Base-by-base conservation (phyloP, 2,329 filamentous ascomycete species). In the Alternaria ethzedia region DNA sequence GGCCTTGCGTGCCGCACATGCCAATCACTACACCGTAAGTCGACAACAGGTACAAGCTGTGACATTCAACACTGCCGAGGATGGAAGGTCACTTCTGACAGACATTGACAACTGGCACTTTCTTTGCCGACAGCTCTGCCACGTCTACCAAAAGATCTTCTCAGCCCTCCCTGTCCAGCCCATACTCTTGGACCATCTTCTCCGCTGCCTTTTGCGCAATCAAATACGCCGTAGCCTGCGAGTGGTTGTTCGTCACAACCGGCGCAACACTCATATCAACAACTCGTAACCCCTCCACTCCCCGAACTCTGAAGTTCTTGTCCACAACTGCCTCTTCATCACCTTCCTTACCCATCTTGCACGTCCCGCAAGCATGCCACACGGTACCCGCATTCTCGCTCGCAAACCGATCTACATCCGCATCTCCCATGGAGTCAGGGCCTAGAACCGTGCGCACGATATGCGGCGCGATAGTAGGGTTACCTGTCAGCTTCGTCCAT, bases 381-480 rank as follows among this genome's bases (percentile, higher is more conserved):
- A 80, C 75, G 0, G 78, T 80, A 9, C 59, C 55, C 9, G 72
- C 67, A 30, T 70, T 71, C 11, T 75, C 72, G 41, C 63, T 71
- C 26, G 74, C 66, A 52, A 77, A 81, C 10, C 66, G 68, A 59
- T 78, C 75, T 12, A 90, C 78, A 61, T 89, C 86, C 54, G 87
- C 86, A 26, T 84, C 79, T 2, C 78, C 79, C 41, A 77, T n/a
- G 82, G 79, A 64, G 79, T 77, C 23, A 70, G 73, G 4, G 79
- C 85, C 25, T 83, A 83, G 66, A 75, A 83, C 12, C 78, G 76
- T 69, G 82, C 83, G 12, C 73, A 78, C 66, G 83, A 86, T 84
- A 58, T 85, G 80, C 60, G 83, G 85, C 62, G 82, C 75, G 10
- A 86, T 76, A 61, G 86, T 83, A 5, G 86, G 72, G 50, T 87